phyloP scores from a whole-genome alignment of 2,329 filamentous ascomycete genomes.

The Penicillium sp. region DNA sequence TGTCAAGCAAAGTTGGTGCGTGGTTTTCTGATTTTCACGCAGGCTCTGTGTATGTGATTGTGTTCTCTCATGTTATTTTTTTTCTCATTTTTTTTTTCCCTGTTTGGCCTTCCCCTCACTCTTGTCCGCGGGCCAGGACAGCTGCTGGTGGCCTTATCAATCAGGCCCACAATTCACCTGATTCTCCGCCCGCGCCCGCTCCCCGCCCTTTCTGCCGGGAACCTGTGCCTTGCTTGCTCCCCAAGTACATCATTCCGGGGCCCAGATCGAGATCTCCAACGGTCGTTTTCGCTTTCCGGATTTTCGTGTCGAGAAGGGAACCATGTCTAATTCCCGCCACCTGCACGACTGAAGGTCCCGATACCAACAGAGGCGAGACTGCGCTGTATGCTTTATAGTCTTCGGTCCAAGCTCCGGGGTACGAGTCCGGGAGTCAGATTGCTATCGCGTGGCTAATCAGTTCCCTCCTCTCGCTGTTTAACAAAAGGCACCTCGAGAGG shows the following conservation, averaged over 20 bases:
- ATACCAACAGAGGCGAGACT: conserved; percentile 9
- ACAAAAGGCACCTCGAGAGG: background rate
- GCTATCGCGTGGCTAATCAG: background rate
- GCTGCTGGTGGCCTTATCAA: background rate
- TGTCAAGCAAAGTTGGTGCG: too few relatives aligned
- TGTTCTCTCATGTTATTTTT: background rate
- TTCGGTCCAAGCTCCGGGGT: background rate
- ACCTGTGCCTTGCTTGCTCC: background rate
- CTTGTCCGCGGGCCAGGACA: too few relatives aligned
- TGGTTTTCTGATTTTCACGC: too few relatives aligned
- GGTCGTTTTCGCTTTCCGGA: background rate
- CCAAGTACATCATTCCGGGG: background rate
- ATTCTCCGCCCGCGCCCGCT: conserved; percentile 1
- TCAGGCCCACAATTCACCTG: background rate
- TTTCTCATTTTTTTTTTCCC: background rate
- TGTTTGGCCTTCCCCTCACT: too few relatives aligned
- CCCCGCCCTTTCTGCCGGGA: background rate
- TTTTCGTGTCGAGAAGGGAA: background rate
- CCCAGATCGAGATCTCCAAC: background rate
- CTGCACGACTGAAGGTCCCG: conserved; percentile 5
- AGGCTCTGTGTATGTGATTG: too few relatives aligned
- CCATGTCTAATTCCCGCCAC: conserved; percentile 1
- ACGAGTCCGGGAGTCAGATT: conserved; percentile 1
- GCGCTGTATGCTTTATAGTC: background rate
- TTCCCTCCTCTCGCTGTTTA: background rate